Percentiles rank a stretch among this genome's conserved stretches.
These are phyloP conservation scores for Lumnitzera littorea DNA, from an alignment of 345 rosid species.

Conservation along the genomic window DNA sequence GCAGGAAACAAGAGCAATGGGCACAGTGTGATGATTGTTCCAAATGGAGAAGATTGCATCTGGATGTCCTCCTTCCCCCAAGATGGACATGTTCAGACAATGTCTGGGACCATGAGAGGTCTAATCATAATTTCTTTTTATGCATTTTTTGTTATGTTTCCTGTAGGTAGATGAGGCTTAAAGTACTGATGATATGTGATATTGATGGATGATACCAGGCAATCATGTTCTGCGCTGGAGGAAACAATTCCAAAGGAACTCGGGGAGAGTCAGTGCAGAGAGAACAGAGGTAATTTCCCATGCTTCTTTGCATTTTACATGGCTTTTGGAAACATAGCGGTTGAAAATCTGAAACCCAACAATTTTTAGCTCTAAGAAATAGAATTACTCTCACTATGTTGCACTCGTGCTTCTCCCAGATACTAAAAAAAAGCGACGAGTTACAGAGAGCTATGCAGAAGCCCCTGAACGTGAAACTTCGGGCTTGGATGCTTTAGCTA, in stretches of 20 bases:
- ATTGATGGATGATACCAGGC: conserved; percentile 34
- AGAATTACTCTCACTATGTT: neutral
- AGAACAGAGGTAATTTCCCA: conserved; percentile 43
- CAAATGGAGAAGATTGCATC: conserved; percentile 78
- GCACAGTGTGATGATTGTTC: conserved; percentile 79
- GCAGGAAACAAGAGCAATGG: conserved; percentile 76
- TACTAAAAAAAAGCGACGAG: conserved; percentile 52
- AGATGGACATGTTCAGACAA: conserved; percentile 76
- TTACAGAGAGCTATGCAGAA: conserved; percentile 27
- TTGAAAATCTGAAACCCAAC: too few species aligned
- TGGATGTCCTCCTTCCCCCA: conserved; percentile 61
- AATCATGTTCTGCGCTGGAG: conserved; percentile 56
- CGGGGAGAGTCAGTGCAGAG: conserved; percentile 51
- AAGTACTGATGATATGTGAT: neutral
- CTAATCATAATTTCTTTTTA: neutral
- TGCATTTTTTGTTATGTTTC: neutral
- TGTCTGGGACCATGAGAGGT: conserved; percentile 71
- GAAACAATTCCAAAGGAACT: conserved; percentile 55
- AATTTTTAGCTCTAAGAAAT: neutral
- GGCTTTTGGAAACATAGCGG: neutral
- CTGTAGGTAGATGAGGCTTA: neutral
- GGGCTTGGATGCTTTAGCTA: conserved; percentile 81
- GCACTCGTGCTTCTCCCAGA: conserved; percentile 28
- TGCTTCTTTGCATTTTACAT: conserved; percentile 1
- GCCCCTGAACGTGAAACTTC: conserved; percentile 36